These are phyloP conservation scores for Pleurozium schreberi DNA, from an alignment of 225 moss, liverwort and hornwort species.

Conservation along the genomic window DNA sequence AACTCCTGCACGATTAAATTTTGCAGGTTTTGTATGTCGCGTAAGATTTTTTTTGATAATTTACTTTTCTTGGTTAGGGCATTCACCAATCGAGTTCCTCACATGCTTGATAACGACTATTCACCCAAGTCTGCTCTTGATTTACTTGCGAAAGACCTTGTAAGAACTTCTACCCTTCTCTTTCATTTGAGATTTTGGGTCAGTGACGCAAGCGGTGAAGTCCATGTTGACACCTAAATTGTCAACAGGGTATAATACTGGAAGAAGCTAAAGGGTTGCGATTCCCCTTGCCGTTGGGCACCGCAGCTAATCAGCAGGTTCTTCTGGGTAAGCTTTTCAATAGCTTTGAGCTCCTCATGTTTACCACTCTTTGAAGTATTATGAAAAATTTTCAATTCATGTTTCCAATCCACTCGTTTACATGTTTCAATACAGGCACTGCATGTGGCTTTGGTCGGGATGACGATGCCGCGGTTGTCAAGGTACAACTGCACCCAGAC, in stretches of 20 bases:
- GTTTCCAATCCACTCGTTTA: not conserved
- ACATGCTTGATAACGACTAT: slow-evolving; percentile 61
- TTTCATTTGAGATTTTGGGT: not conserved
- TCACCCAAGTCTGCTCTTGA: slow-evolving; percentile 54
- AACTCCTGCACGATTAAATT: not conserved
- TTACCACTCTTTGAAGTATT: not conserved
- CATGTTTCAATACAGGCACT: slow-evolving; percentile 40
- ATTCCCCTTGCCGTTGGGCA: slow-evolving; percentile 76
- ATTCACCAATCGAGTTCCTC: slow-evolving; percentile 69
- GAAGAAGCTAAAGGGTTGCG: slow-evolving; percentile 65
- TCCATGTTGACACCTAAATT: not conserved
- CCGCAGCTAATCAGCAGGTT: slow-evolving; percentile 73
- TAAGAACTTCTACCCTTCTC: slow-evolving; percentile 20
- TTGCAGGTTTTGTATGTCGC: not conserved
- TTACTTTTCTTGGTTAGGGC: slow-evolving; percentile 32
- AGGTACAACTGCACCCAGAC: slow-evolving; percentile 27
- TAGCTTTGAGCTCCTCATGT: not conserved
- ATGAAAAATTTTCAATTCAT: not conserved
- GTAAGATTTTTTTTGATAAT: not conserved
- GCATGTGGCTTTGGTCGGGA: slow-evolving; percentile 63
- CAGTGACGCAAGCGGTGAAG: not conserved
- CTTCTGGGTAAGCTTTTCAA: slow-evolving; percentile 37
- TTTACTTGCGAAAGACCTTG: slow-evolving; percentile 57
- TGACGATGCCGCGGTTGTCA: slow-evolving; percentile 64
- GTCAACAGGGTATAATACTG: slow-evolving; percentile 41